Base-by-base conservation (phyloP, 2,329 filamentous ascomycete species). In the Elsinoe necatrix region DNA sequence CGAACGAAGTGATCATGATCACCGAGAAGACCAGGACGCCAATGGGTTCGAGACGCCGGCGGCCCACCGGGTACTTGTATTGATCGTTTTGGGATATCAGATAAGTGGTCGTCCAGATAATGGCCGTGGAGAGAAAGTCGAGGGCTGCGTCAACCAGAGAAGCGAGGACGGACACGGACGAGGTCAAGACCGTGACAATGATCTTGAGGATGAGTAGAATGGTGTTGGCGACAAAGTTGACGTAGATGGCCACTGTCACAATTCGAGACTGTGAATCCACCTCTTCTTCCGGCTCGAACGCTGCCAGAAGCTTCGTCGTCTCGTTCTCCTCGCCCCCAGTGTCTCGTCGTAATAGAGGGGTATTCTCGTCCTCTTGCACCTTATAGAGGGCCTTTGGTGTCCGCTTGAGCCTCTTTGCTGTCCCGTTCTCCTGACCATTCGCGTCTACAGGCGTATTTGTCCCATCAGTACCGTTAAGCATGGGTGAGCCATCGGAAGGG, bases 301-400 rank as follows among this genome's bases (percentile, higher is more conserved):
- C 86, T 41, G 89, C 80, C 57, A 85, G 77, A 9, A 78, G 78
- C 55, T 75, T 75, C 23, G 75, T 72, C 31, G 67, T 63, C 56
- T 73, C 73, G 6, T 71, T 68, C 12, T 74, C 72, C 20, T 71
- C 70, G n/a, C 73, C 72, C 9, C 76, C 67, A 59, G 67, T 64
- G 9, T 66, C 71, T 41, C 71, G 68, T 27, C 71, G 68, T 14
- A 90, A 76, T 20, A 91, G 75, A 0, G 87, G 83, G 1, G 83
- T 80, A 29, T 55, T 60, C 47, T 81, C 80, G 34, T 52, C 41
- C 16, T 84, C 83, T 14, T 80, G 73, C 1, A 83, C 80, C 37
- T 87, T 88, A 70, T 95, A 95, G 55, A 96, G 82, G 64, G 91
- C 88, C 67, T 87, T 88, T 1, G 89, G 89, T 0, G 90, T 95